phyloP scores from a whole-genome alignment of 495 filamentous ascomycete genomes.

The Neurospora intermedia region DNA sequence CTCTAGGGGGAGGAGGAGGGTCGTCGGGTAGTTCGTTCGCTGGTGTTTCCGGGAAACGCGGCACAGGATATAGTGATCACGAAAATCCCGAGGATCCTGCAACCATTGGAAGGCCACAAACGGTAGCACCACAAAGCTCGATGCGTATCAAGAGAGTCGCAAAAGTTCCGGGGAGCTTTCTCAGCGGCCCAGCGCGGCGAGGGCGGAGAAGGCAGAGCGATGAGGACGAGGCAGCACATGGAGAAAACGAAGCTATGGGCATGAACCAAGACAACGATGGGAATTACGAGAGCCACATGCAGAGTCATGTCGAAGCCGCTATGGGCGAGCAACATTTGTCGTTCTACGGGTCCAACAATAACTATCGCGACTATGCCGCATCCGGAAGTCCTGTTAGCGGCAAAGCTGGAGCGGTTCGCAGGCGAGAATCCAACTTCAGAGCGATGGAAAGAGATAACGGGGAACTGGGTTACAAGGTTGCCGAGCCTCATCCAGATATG shows the following conservation, averaged over 20 bases:
- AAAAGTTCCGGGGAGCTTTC: constrained; percentile 58
- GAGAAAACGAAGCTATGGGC: constrained; percentile 22
- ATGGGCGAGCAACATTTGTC: constrained; percentile 24
- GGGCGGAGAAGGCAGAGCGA: constrained; percentile 66
- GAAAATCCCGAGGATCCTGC: constrained; percentile 31
- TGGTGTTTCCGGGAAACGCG: constrained; percentile 25
- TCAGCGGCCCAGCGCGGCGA: constrained; percentile 64
- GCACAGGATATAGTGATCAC: constrained; percentile 23
- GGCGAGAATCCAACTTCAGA: constrained; percentile 13
- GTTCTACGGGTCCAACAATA: constrained; percentile 19
- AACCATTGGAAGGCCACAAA: constrained; percentile 34
- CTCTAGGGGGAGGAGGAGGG: constrained; percentile 1
- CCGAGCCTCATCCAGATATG: constrained; percentile 43
- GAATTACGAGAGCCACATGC: constrained; percentile 21
- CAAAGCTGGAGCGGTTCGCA: constrained; percentile 24
- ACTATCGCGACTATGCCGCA: constrained; percentile 27
- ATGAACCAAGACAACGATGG: constrained; percentile 21
- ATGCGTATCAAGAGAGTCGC: constrained; percentile 63
- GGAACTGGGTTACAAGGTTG: constrained; percentile 49
- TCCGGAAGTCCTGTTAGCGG: constrained; percentile 37
- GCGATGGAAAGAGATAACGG: constrained; percentile 6
- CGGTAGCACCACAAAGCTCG: constrained; percentile 52
- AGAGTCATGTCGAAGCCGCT: constrained; percentile 23
- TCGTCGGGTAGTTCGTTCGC: constrained; percentile 29
- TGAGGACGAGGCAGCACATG: constrained; percentile 44